These are phyloP conservation scores for Thelephora ganbajun DNA, from an alignment of 768 basidiomycete genomes.

Conservation along the genomic window DNA sequence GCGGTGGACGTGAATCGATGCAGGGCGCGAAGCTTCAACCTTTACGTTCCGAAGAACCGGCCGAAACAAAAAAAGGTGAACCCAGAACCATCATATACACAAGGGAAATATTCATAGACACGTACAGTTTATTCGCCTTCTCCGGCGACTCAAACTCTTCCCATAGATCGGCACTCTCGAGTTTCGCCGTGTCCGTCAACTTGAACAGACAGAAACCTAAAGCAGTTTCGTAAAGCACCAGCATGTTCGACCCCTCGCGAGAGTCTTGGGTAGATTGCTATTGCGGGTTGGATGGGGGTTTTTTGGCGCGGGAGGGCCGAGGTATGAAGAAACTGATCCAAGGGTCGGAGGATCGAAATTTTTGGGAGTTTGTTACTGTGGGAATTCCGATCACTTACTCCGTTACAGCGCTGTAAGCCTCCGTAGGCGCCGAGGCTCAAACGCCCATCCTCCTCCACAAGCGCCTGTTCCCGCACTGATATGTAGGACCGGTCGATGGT, in stretches of 20 bases:
- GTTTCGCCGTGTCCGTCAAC: slow-evolving; percentile 76
- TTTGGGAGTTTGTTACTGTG: too few species aligned
- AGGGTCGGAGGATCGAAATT: neutral
- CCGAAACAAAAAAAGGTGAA: neutral
- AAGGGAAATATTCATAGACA: slow-evolving; percentile 7
- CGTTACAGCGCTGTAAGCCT: too few species aligned
- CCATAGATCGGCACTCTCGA: slow-evolving; percentile 76
- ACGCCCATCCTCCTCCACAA: too few species aligned
- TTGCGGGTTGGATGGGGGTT: slow-evolving; percentile 1
- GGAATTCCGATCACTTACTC: too few species aligned
- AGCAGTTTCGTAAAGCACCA: slow-evolving; percentile 92
- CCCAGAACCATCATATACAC: slow-evolving; percentile 3
- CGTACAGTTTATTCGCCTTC: slow-evolving; percentile 83
- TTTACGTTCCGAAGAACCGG: slow-evolving; percentile 16
- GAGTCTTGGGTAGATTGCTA: too few species aligned
- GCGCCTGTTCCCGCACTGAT: too few species aligned
- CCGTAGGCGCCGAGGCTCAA: too few species aligned
- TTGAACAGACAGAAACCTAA: slow-evolving; percentile 98
- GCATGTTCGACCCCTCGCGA: slow-evolving; percentile 37
- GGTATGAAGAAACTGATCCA: neutral
- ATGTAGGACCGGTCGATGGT: too few species aligned
- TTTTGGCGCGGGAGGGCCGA: slow-evolving; percentile 1
- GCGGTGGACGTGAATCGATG: slow-evolving; percentile 97
- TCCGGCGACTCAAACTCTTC: slow-evolving; percentile 91
- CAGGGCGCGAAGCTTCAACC: slow-evolving; percentile 86